A percentile compares a stretch with the other conserved stretches of the same genome.
Evolutionary conservation across 139 green algal genomes (phyloP).

Genomic region (Mesotaenium endlicherianum): DNA sequence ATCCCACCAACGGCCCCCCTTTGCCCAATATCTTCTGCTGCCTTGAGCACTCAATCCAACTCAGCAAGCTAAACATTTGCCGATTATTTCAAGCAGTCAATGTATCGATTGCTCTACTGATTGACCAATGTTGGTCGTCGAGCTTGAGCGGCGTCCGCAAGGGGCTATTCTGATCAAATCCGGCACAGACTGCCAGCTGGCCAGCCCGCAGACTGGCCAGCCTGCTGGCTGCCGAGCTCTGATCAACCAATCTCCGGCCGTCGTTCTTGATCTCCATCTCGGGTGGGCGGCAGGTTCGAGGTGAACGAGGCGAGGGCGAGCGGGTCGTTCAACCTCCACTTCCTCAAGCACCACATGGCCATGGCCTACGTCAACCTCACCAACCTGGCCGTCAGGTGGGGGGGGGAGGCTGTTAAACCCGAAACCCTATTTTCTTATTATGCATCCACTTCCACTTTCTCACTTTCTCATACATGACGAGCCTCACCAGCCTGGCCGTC

Average conservation of each 20-base stretch:
- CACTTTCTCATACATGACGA: neutral
- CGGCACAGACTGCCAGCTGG: neutral
- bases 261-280: neutral
- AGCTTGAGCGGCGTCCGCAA: too few relatives aligned
- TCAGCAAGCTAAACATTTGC: too few relatives aligned
- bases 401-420: neutral
- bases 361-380: constrained; percentile 26
- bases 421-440: neutral
- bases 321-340: constrained; percentile 34
- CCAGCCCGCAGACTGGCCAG: neutral
- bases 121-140: too few relatives aligned
- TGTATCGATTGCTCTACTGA: too few relatives aligned
- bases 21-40: too few relatives aligned
- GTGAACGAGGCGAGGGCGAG: constrained; percentile 10
- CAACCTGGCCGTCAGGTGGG: constrained; percentile 28
- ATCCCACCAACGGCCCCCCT: too few relatives aligned
- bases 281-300: constrained; percentile 16
- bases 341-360: constrained; percentile 16
- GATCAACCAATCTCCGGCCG: neutral
- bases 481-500: neutral
- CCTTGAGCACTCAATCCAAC: too few relatives aligned
- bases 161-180: neutral
- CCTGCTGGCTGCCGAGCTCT: neutral
- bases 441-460: neutral
- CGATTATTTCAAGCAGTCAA: too few relatives aligned